phyloP scores from a whole-genome alignment of 345 rosid genomes.

The Camelina laxa region DNA sequence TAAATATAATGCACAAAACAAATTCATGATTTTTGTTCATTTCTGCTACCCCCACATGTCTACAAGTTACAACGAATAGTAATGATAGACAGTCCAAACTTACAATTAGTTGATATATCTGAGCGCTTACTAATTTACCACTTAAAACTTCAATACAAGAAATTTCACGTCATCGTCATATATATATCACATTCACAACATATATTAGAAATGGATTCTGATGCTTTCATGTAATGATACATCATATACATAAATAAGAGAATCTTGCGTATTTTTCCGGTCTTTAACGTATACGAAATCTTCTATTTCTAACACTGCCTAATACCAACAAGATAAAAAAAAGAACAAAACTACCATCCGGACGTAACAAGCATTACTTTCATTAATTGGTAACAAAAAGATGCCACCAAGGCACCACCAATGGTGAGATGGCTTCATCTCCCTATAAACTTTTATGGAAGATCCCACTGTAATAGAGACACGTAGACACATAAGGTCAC shows the following conservation, averaged over 20 bases:
- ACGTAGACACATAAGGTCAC: slow-evolving; percentile 16
- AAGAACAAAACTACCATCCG: not conserved
- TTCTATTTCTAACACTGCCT: slow-evolving; percentile 8
- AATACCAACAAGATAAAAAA: slow-evolving; percentile 12
- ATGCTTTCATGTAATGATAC: not conserved
- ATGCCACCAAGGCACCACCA: not conserved
- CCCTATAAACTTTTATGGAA: slow-evolving; percentile 2
- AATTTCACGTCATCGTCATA: not conserved
- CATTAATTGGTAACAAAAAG: not conserved
- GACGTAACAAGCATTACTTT: not conserved
- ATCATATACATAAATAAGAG: not conserved
- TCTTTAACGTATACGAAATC: not conserved
- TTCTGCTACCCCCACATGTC: slow-evolving; percentile 4
- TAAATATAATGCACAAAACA: too few relatives aligned
- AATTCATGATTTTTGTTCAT: too few relatives aligned
- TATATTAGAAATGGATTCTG: not conserved
- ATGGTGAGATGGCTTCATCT: slow-evolving; percentile 14
- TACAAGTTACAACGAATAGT: too few relatives aligned
- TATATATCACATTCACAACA: not conserved
- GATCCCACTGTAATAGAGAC: slow-evolving; percentile 7
- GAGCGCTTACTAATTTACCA: slow-evolving; percentile 1
- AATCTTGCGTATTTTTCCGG: not conserved
- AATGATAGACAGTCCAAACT: not conserved
- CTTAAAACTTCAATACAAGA: too few relatives aligned
- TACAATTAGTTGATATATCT: not conserved